Conservation (phyloP, 345 rosid genomes). For the Excoecaria agallocha region DNA sequence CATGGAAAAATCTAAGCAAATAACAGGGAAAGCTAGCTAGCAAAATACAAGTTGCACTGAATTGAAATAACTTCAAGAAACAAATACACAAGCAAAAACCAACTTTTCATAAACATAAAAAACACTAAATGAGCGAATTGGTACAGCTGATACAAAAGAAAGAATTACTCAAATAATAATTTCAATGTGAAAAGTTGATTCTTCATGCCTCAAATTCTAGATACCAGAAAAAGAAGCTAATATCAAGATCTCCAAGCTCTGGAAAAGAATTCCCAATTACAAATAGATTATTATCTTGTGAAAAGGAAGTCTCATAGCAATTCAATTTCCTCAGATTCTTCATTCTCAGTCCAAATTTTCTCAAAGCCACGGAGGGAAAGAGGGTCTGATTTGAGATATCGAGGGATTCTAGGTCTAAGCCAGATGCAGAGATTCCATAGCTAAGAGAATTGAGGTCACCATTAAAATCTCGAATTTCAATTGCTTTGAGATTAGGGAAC, state of each 20-base stretch:
- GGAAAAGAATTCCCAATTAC: slow-evolving; percentile 51
- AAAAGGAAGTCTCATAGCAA: slow-evolving; percentile 30
- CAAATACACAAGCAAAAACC: too few relatives aligned
- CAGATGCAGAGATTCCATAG: slow-evolving; percentile 35
- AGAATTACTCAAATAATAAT: too few relatives aligned
- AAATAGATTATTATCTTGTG: slow-evolving; percentile 42
- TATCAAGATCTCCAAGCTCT: slow-evolving; percentile 55
- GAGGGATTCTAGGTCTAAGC: slow-evolving; percentile 47
- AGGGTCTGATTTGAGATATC: slow-evolving; percentile 33
- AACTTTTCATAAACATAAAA: too few relatives aligned
- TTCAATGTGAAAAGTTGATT: background rate
- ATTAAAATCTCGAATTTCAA: slow-evolving; percentile 32
- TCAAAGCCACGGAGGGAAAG: slow-evolving; percentile 37
- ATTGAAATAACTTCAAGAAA: too few relatives aligned
- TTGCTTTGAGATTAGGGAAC: slow-evolving; percentile 44
- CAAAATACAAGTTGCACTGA: too few relatives aligned
- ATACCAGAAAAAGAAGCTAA: slow-evolving; percentile 51
- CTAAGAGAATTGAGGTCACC: slow-evolving; percentile 35
- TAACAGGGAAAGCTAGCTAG: too few relatives aligned
- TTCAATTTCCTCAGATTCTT: slow-evolving; percentile 44
- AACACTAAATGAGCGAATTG: too few relatives aligned
- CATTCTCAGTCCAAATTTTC: slow-evolving; percentile 26
- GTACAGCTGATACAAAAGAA: too few relatives aligned
- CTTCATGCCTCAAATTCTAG: too few relatives aligned
- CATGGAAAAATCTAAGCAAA: too few relatives aligned